phyloP scores from a whole-genome alignment of 495 filamentous ascomycete species.

The Neurospora terricola region DNA sequence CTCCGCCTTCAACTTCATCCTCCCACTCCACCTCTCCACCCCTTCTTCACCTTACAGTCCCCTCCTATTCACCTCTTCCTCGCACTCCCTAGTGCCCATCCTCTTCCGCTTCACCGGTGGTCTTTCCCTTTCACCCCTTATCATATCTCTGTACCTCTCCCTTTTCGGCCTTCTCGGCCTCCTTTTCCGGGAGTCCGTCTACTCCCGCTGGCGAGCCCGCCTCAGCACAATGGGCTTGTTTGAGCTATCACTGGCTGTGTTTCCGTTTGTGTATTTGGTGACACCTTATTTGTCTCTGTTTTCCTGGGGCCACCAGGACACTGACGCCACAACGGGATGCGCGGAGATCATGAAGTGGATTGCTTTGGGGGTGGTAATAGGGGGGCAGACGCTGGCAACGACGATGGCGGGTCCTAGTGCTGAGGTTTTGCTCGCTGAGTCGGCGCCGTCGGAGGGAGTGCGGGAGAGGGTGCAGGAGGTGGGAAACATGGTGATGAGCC shows the following conservation, averaged over 20 bases:
- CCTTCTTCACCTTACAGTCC: conserved; percentile 55
- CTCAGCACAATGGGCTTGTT: conserved; percentile 56
- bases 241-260: conserved; percentile 48
- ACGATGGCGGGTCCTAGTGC: conserved; percentile 62
- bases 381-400: conserved; percentile 58
- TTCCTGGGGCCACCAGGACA: conserved; percentile 21
- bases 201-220: conserved; percentile 48
- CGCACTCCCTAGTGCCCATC: conserved; percentile 41
- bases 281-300: conserved; percentile 59
- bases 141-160: conserved; percentile 59
- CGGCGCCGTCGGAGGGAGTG: conserved; percentile 48
- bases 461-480: conserved; percentile 63
- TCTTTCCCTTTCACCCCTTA: conserved; percentile 55
- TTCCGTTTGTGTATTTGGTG: conserved; percentile 54
- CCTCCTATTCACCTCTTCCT: conserved; percentile 61
- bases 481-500: conserved; percentile 51
- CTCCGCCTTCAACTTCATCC: conserved; percentile 64
- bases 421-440: conserved; percentile 62
- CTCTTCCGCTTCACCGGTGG: conserved; percentile 63
- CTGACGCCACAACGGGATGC: background rate
- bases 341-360: conserved; percentile 16
- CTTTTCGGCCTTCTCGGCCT: conserved; percentile 63
- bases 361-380: conserved; percentile 53
- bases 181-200: conserved; percentile 58
- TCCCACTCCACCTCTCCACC: conserved; percentile 61